Evolutionary conservation across 2,329 filamentous ascomycete species (phyloP).

Genomic region (Neofusicoccum umdonicola): DNA sequence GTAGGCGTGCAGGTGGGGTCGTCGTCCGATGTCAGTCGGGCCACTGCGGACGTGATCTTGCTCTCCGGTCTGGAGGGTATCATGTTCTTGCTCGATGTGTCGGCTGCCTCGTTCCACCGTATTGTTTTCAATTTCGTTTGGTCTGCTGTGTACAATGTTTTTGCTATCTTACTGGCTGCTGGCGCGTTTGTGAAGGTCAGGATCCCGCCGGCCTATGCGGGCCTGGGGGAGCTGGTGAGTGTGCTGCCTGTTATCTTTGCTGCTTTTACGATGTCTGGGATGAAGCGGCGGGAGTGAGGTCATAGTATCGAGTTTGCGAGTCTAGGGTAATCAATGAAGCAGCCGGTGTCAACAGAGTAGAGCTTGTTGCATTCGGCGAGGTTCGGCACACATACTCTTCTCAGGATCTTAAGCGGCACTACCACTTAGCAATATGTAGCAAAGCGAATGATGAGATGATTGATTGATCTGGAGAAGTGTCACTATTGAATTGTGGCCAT

Average conservation of each 20-base stretch:
- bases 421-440: too few relatives aligned
- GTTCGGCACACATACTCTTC: too few relatives aligned
- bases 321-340: too few relatives aligned
- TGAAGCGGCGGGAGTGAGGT: not conserved
- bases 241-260: constrained; percentile 66
- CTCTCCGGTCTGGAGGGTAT: constrained; percentile 59
- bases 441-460: too few relatives aligned
- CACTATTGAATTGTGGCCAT: too few relatives aligned
- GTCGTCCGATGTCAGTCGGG: constrained; percentile 62
- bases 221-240: constrained; percentile 70
- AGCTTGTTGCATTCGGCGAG: too few relatives aligned
- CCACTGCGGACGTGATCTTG: constrained; percentile 68
- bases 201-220: constrained; percentile 63
- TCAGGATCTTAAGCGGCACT: too few relatives aligned
- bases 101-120: constrained; percentile 37
- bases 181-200: constrained; percentile 59
- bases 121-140: constrained; percentile 68
- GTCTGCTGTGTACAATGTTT: constrained; percentile 67
- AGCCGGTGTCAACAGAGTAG: too few relatives aligned
- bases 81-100: constrained; percentile 56
- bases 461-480: too few relatives aligned
- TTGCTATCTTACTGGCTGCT: constrained; percentile 64
- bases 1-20: constrained; percentile 67
- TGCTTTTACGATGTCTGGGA: constrained; percentile 47
- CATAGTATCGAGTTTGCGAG: too few relatives aligned